Conservation (phyloP, 768 basidiomycete species). For the Stropharia rugosoannulata region DNA sequence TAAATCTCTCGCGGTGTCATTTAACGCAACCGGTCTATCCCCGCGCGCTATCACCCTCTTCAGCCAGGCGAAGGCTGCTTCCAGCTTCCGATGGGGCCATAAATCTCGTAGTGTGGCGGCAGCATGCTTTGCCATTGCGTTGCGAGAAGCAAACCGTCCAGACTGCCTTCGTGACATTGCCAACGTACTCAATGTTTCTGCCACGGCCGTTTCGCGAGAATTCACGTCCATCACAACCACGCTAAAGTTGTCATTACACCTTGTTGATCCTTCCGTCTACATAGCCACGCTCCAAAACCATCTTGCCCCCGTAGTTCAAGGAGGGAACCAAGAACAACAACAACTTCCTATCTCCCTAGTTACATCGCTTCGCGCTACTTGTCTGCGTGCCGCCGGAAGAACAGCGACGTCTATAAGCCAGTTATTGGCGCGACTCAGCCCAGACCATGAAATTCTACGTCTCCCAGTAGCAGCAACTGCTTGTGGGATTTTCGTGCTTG, state of each 20-base stretch:
- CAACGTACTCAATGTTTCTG: conserved; percentile 56
- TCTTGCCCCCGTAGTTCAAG: conserved; percentile 38
- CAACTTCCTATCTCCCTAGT: conserved; percentile 32
- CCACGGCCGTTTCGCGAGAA: conserved; percentile 50
- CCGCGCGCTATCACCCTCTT: conserved; percentile 70
- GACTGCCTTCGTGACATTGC: conserved; percentile 72
- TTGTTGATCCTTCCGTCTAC: conserved; percentile 59
- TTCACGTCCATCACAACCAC: conserved; percentile 51
- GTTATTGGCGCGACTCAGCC: conserved; percentile 37
- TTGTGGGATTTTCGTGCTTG: conserved; percentile 67
- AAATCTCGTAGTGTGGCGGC: conserved; percentile 69
- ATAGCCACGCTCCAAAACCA: conserved; percentile 56
- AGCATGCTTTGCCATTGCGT: conserved; percentile 65
- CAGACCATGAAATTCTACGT: conserved; percentile 33
- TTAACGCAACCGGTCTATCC: conserved; percentile 59
- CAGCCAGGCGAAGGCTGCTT: conserved; percentile 60
- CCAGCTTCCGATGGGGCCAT: conserved; percentile 70
- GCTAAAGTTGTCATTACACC: conserved; percentile 51
- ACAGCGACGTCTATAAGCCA: conserved; percentile 47
- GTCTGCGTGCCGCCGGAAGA: conserved; percentile 40
- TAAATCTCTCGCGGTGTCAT: conserved; percentile 52
- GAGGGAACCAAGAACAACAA: conserved; percentile 26
- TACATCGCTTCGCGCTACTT: conserved; percentile 37
- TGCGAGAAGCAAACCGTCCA: conserved; percentile 69
- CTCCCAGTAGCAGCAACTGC: conserved; percentile 51